Base-by-base conservation (phyloP, 1,139 yeast species). In the Tardiomyces digboiensis region DNA sequence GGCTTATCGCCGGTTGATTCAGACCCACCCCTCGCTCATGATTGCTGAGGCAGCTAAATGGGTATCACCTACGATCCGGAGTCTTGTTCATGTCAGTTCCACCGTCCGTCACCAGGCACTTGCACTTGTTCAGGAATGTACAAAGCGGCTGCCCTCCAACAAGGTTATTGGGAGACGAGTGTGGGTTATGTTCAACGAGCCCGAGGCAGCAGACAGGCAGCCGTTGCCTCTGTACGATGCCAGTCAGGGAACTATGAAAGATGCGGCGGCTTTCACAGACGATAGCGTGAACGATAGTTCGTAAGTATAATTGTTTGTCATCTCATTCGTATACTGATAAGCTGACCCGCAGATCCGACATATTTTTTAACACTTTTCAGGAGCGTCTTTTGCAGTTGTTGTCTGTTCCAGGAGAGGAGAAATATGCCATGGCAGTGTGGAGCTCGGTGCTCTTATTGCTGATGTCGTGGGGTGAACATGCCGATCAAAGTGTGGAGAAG, bases 101-200 rank as follows among this genome's bases (percentile, higher is more conserved):
- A 41, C 21, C 21, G 40, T 46, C 18, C 42, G 48, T 23, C 44
- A 39, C 18, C 44, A 42, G 21, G 46, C 45, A 2, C 33, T 41
- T 8, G 22, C 8, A 16, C 20, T 44, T 8, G 20, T 46, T 1
- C 33, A 26, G 10, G 48, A 42, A 19, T 26, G 38, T 23, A 38
- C 23, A 21, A 16, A 39, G 12, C 21, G 40, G 19, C 39, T 43
- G 21, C 19, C 41, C 8, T 21, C 40, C 16, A 37, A 36, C 22
- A 29, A 29, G 4, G 29, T 37, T 14, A 20, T 45, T 10, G 20
- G 33, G 16, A n/a, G 33, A 4, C 14, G 33, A 5, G 33, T 26
- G 16, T 26, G 33, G 33, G 14, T 5, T 16, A n/a, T 26, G 8
- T 13, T 26, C 16, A 26, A 26, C 10, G 33, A 26, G 33, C 33